Percentiles rank a stretch among this genome's conserved stretches.
These are phyloP conservation scores for Phyllostachys edulis DNA, from an alignment of 176 grass and related monocot genomes.

Conservation along the genomic window DNA sequence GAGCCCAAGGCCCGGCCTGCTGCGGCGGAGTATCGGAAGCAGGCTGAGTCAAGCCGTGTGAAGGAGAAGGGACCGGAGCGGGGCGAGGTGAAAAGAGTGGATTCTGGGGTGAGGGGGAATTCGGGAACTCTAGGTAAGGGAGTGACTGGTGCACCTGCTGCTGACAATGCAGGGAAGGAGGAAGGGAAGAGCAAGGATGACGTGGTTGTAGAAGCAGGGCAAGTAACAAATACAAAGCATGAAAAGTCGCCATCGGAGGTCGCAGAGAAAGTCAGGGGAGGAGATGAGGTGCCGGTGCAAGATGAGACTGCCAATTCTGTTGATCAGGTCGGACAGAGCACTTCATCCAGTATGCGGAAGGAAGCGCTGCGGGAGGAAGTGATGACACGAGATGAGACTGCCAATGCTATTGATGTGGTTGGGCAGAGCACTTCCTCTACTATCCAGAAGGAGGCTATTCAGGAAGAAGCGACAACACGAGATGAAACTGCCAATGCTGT, in stretches of 20 bases:
- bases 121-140: constrained; percentile 12
- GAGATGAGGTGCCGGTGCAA: not conserved
- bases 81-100: constrained; percentile 6
- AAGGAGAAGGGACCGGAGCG: constrained; percentile 32
- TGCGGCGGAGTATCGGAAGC: constrained; percentile 22
- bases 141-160: not conserved
- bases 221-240: not conserved
- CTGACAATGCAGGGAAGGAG: constrained; percentile 25
- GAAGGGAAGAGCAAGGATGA: constrained; percentile 3
- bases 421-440: constrained; percentile 15
- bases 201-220: constrained; percentile 6
- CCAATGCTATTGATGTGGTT: not conserved
- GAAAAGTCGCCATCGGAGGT: not conserved
- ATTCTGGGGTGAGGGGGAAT: not conserved
- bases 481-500: constrained; percentile 6
- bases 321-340: constrained; percentile 14
- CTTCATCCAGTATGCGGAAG: not conserved
- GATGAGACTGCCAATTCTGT: constrained; percentile 26
- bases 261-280: not conserved
- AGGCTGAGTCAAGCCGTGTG: constrained; percentile 13
- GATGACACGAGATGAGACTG: not conserved
- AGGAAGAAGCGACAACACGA: constrained; percentile 13
- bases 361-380: not conserved
- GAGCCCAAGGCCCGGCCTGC: constrained; percentile 36
- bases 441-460: constrained; percentile 13